Evolutionary conservation across 1,284 basidiomycete species (phyloP), one percentile per base, ranked within the genome.

Genomic region (Tetrapyrgos nigripes): DNA sequence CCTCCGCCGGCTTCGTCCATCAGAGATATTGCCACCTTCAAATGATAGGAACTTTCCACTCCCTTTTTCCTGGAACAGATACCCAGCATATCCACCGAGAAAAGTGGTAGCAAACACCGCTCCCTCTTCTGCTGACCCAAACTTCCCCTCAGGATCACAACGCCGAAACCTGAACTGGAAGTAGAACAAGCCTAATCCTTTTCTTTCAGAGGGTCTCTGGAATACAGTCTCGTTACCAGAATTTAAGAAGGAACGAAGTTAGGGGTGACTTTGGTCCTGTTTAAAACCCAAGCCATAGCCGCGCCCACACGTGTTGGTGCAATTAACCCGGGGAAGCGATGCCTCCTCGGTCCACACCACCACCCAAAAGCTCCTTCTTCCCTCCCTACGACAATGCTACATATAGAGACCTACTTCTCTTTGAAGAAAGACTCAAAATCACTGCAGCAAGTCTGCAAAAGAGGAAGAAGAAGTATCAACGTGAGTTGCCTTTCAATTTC

Each of bases 391-490:
- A 94, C 71, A 80, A 81, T 50, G 80, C 87, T 17, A 96, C 94
- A 0, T 95, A 93, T 72, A 83, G 92, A 48, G 97, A 99, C 73
- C 79, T 99, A 27, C 83, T 98, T 37, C 80, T 96, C 52, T 98
- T 99, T 64, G 97, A 99, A 76, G 96, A 99, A 75, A 83, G 97
- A 17, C 85, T 99, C 55, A 98, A 98, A 77, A 92, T 92, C 52
- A 98, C 94, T 72, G 94, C 94, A 3, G 85, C 90, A 10, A 86
- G 85, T 61, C 79, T 98, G 19, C 88, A 92, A 68, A 82, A 86
- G 47, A 83, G 96, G 60, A 93, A 96, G 73, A 82, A 88, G 50
- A 85, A 92, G 66, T 98, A 98, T 77, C 92, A 95, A 76, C 77
- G 96, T 96, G 75, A 69, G 88, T 86, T 33, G 49, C n/a, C n/a